Conservation (phyloP, 805 yeast genomes). For the Cyberlindnera lachancei region DNA sequence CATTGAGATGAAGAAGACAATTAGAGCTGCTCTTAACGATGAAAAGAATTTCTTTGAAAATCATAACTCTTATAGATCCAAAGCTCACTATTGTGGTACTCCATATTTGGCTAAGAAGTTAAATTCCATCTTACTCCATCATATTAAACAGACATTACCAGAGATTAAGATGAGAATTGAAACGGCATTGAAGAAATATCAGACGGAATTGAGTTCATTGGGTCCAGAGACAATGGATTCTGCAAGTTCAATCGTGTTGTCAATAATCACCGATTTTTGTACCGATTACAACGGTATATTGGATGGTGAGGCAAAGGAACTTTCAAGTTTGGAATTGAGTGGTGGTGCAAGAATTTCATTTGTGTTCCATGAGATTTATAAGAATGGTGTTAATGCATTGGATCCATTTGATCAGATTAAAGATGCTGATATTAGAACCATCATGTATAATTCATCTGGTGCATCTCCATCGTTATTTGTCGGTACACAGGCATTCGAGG, state of each 20-base stretch:
- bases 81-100: slow-evolving; percentile 97
- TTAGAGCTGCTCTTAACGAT: slow-evolving; percentile 76
- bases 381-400: slow-evolving; percentile 83
- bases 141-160: slow-evolving; percentile 82
- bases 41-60: slow-evolving; percentile 77
- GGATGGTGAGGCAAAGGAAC: slow-evolving; percentile 88
- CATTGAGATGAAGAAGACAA: slow-evolving; percentile 81
- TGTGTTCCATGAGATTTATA: slow-evolving; percentile 93
- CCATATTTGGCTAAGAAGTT: slow-evolving; percentile 91
- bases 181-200: slow-evolving; percentile 76
- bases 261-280: slow-evolving; percentile 86
- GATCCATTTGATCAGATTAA: slow-evolving; percentile 96
- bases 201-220: slow-evolving; percentile 63
- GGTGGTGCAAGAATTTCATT: slow-evolving; percentile 98
- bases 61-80: slow-evolving; percentile 86
- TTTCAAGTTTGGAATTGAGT: slow-evolving; percentile 81
- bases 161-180: slow-evolving; percentile 90
- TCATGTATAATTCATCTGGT: slow-evolving; percentile 94
- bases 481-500: slow-evolving; percentile 96
- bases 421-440: slow-evolving; percentile 93
- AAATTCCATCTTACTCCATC: slow-evolving; percentile 80
- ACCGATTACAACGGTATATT: slow-evolving; percentile 86
- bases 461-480: slow-evolving; percentile 94
- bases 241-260: slow-evolving; percentile 82
- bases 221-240: slow-evolving; percentile 90